Conservation (phyloP, 2,329 filamentous ascomycete genomes). For the Curvularia eragrostidis region DNA sequence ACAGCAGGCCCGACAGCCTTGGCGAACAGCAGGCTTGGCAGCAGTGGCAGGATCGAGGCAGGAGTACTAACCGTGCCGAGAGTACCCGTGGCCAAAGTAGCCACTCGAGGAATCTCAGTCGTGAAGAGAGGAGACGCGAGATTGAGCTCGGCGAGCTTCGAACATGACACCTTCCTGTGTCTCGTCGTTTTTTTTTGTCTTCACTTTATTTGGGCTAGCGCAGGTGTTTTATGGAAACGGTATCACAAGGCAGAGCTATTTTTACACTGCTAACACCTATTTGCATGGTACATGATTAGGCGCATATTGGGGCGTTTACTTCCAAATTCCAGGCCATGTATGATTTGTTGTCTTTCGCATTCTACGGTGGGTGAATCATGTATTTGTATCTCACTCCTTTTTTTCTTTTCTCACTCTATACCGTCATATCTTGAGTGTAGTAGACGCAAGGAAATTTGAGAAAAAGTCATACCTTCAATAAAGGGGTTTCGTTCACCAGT, state of each 20-base stretch:
- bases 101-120: conserved; percentile 45
- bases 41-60: conserved; percentile 41
- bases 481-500: neutral
- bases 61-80: conserved; percentile 34
- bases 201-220: neutral
- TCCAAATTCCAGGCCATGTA: neutral
- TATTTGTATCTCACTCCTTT: neutral
- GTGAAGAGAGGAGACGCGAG: conserved; percentile 51
- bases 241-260: neutral
- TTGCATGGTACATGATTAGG: neutral
- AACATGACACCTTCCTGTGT: conserved; percentile 8
- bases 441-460: neutral
- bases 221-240: neutral
- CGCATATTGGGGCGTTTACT: neutral
- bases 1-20: conserved; percentile 39
- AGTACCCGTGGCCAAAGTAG: conserved; percentile 35
- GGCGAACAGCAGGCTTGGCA: conserved; percentile 40
- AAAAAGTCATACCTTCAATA: neutral
- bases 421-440: too few relatives aligned
- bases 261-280: neutral
- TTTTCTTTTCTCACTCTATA: neutral
- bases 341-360: neutral
- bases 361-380: neutral
- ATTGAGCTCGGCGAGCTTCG: conserved; percentile 48
- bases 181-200: neutral